Evolutionary conservation across 2,329 filamentous ascomycete species (phyloP).

Genomic region (Beauveria sp.): DNA sequence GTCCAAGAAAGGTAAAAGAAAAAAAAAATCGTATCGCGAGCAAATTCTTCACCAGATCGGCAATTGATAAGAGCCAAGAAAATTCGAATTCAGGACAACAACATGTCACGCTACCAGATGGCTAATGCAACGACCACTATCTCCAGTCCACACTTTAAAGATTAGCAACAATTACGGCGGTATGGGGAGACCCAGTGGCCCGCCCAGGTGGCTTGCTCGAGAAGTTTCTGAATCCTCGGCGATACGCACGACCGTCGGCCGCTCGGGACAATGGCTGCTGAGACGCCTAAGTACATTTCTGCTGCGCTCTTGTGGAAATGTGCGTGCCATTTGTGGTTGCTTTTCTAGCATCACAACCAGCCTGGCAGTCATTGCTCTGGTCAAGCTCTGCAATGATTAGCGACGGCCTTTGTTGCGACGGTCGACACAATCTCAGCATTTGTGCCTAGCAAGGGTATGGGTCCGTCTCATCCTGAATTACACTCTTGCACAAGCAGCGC

Average conservation of each 20-base stretch:
- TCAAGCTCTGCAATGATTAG: background rate
- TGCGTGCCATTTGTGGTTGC: too few species aligned
- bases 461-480: background rate
- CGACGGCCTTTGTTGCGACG: background rate
- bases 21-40: background rate
- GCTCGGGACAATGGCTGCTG: background rate
- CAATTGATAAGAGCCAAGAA: background rate
- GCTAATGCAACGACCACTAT: background rate
- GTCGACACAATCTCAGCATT: background rate
- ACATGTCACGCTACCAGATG: background rate
- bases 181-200: background rate
- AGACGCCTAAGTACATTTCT: too few species aligned
- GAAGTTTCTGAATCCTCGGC: background rate
- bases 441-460: background rate
- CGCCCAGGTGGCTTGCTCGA: background rate
- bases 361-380: background rate
- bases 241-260: slow-evolving; percentile 2
- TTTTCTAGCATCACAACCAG: background rate
- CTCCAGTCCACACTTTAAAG: background rate
- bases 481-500: too few species aligned
- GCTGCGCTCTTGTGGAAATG: background rate
- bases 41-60: slow-evolving; percentile 1
- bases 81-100: background rate
- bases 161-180: background rate
- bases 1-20: slow-evolving; percentile 6